Percentiles rank a stretch among this genome's conserved stretches.
Conservation (phyloP, 768 basidiomycete species). For the Termitomyces sp. region DNA sequence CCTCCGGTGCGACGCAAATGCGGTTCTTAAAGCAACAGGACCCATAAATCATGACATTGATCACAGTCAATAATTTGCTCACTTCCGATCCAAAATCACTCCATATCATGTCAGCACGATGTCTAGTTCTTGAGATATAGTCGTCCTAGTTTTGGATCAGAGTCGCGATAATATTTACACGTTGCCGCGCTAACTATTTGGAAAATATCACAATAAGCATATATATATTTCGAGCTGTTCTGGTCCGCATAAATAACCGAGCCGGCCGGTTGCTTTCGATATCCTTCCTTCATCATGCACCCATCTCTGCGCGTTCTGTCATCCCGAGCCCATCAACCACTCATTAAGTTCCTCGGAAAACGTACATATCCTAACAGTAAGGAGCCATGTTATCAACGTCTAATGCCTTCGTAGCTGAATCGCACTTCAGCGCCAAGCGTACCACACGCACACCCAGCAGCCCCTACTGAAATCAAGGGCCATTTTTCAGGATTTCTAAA, state of each 20-base stretch:
- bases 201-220: too few relatives aligned
- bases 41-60: too few relatives aligned
- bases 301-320: constrained; percentile 29
- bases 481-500: constrained; percentile 40
- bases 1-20: too few relatives aligned
- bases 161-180: too few relatives aligned
- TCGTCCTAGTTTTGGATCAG: too few relatives aligned
- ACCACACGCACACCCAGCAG: constrained; percentile 58
- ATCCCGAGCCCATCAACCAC: constrained; percentile 45
- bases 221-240: too few relatives aligned
- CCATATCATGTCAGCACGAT: too few relatives aligned
- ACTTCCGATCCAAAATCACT: too few relatives aligned
- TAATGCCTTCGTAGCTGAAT: not conserved
- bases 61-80: too few relatives aligned
- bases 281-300: constrained; percentile 18
- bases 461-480: constrained; percentile 55
- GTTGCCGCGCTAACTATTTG: too few relatives aligned
- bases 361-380: constrained; percentile 39
- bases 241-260: not conserved
- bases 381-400: not conserved
- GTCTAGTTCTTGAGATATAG: too few relatives aligned
- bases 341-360: constrained; percentile 61
- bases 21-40: too few relatives aligned
- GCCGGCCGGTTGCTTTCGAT: not conserved
- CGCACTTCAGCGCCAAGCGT: constrained; percentile 24